phyloP scores from a whole-genome alignment of 2,329 filamentous ascomycete genomes.

The Epichloe sibirici region DNA sequence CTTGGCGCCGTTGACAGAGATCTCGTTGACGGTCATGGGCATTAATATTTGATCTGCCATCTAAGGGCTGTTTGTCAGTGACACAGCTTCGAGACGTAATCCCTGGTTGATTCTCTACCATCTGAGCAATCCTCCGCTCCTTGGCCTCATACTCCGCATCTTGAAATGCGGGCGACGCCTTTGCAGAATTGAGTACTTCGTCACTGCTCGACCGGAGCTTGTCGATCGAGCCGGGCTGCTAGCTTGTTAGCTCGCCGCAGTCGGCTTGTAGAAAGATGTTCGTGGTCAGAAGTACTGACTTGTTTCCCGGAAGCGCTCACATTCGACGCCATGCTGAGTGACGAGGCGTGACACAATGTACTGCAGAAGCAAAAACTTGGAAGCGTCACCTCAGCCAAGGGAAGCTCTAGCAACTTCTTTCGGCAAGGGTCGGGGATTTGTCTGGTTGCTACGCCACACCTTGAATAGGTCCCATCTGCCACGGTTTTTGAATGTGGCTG shows the following conservation, averaged over 20 bases:
- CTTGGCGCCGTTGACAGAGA: conserved; percentile 70
- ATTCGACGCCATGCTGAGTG: conserved; percentile 20
- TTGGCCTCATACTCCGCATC: conserved; percentile 27
- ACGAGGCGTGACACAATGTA: not conserved
- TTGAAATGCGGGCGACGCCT: conserved; percentile 23
- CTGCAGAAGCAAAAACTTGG: not conserved
- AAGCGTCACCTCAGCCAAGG: not conserved
- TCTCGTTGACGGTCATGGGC: conserved; percentile 75
- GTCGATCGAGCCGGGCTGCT: conserved; percentile 23
- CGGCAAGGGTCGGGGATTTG: not conserved
- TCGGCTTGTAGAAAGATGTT: not conserved
- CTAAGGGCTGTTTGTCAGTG: conserved; percentile 15
- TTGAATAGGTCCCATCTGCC: not conserved
- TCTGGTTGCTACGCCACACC: not conserved
- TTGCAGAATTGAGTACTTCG: conserved; percentile 26
- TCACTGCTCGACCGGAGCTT: conserved; percentile 28
- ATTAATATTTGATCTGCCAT: conserved; percentile 65
- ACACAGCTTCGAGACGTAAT: not conserved
- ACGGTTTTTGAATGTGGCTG: not conserved
- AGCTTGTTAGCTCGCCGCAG: not conserved
- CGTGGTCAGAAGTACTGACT: conserved; percentile 13
- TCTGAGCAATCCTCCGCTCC: conserved; percentile 25
- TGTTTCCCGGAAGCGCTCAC: conserved; percentile 16
- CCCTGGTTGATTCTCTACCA: conserved; percentile 16
- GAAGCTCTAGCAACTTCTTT: not conserved